These are phyloP conservation scores for Puccinia coronata DNA, from an alignment of 1,284 basidiomycete genomes.

Conservation along the genomic window DNA sequence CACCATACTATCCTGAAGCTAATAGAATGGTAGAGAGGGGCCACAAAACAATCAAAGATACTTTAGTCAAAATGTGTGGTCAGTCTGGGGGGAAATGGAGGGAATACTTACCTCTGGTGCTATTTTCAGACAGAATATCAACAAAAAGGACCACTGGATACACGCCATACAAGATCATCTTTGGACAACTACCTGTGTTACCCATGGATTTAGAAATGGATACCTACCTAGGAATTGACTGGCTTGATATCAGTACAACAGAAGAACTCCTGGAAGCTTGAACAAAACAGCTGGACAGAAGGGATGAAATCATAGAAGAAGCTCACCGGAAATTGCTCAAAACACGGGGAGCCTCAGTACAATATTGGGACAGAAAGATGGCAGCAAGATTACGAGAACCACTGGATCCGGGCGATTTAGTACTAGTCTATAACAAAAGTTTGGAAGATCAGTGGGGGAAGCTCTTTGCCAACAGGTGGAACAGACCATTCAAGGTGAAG, in stretches of 20 bases:
- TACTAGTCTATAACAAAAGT: not conserved
- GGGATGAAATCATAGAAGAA: not conserved
- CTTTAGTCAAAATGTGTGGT: not conserved
- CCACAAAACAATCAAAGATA: conserved; percentile 3
- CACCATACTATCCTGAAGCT: conserved; percentile 20
- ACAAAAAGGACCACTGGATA: conserved; percentile 3
- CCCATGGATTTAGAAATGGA: conserved; percentile 5
- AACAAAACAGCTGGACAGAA: not conserved
- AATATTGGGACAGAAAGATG: not conserved
- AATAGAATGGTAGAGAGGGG: conserved; percentile 18
- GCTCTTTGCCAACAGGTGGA: conserved; percentile 19
- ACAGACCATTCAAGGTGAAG: conserved; percentile 9
- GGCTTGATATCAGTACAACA: not conserved
- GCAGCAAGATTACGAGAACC: not conserved
- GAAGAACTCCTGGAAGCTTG: conserved; percentile 1
- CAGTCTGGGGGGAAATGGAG: not conserved
- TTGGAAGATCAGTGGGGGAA: conserved; percentile 34
- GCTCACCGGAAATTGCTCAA: not conserved
- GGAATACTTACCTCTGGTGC: conserved; percentile 3
- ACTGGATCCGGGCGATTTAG: not conserved
- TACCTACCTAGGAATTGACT: conserved; percentile 11
- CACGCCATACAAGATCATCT: not conserved
- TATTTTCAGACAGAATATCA: conserved; percentile 2
- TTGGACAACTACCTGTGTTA: not conserved
- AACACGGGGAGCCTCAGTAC: not conserved